Evolutionary conservation across 1,139 yeast species (phyloP).

Genomic region (Kurtzmaniella quercitrusa): DNA sequence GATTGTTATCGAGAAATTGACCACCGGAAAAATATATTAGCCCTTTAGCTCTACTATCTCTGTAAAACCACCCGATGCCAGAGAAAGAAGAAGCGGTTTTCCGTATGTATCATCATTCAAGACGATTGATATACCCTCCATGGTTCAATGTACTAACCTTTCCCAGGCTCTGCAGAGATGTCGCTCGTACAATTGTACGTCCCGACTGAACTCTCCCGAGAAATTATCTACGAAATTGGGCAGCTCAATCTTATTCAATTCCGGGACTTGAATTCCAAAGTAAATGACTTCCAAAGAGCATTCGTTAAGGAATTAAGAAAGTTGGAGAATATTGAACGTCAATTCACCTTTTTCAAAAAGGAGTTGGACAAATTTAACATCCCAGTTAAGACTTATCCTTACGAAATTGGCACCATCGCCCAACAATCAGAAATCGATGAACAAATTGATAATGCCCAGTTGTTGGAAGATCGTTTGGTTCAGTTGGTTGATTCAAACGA

Average conservation of each 20-base stretch:
- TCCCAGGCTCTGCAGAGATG: conserved; percentile 68
- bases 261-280: conserved; percentile 63
- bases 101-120: conserved; percentile 38
- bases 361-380: conserved; percentile 49
- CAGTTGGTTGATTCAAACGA: conserved; percentile 38
- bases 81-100: conserved; percentile 63
- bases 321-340: conserved; percentile 67
- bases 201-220: conserved; percentile 67
- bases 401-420: conserved; percentile 34
- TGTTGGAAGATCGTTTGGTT: conserved; percentile 40
- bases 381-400: conserved; percentile 38
- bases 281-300: conserved; percentile 68
- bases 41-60: neutral
- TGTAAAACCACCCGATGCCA: too few species aligned
- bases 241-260: conserved; percentile 62
- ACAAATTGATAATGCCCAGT: conserved; percentile 59
- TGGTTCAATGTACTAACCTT: neutral
- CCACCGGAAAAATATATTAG: neutral
- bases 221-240: conserved; percentile 61
- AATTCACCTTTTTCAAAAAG: conserved; percentile 47
- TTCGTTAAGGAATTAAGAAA: conserved; percentile 66
- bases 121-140: neutral
- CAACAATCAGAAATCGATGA: conserved; percentile 74
- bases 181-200: conserved; percentile 69
- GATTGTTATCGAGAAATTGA: neutral